Evolutionary conservation across 2,329 filamentous ascomycete species (phyloP).

Genomic region (Geosmithia putterillii): DNA sequence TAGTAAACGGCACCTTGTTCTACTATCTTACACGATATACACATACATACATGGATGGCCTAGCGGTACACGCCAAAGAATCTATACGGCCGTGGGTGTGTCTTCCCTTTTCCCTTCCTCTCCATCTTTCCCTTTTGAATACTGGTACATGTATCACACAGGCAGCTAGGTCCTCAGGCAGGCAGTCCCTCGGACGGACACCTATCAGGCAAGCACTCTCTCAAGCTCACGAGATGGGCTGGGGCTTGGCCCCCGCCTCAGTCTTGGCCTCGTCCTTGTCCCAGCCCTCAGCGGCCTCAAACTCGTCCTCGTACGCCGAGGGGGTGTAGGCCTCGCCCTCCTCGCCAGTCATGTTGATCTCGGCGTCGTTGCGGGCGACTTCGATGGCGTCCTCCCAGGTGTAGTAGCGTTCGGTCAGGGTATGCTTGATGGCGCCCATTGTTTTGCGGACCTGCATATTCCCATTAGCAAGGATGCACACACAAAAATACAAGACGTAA

Average conservation of each 20-base stretch:
- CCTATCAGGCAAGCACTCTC: neutral
- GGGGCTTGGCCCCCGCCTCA: neutral
- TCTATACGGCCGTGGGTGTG: neutral
- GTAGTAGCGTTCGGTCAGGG: slow-evolving; percentile 79
- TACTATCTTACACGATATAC: neutral
- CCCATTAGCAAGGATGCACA: no score
- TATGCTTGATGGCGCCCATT: slow-evolving; percentile 72
- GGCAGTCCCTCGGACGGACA: neutral
- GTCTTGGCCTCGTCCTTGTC: slow-evolving; percentile 3
- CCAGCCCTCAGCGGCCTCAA: slow-evolving; percentile 11
- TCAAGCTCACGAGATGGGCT: neutral
- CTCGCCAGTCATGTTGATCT: slow-evolving; percentile 44
- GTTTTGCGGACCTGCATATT: slow-evolving; percentile 55
- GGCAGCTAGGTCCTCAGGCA: no score
- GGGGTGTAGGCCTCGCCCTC: slow-evolving; percentile 36
- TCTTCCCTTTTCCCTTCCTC: neutral
- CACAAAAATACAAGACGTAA: no score
- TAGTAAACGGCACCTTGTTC: no score
- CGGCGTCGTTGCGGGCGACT: slow-evolving; percentile 52
- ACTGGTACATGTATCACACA: no score
- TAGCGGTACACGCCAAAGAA: no score
- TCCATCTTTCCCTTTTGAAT: neutral
- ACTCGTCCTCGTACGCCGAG: slow-evolving; percentile 20
- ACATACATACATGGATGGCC: neutral
- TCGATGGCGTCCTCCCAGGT: slow-evolving; percentile 68